Evolutionary conservation across 495 filamentous ascomycete species (phyloP), one percentile per base, ranked within the genome.

Genomic region (Trichoderma reesei): DNA sequence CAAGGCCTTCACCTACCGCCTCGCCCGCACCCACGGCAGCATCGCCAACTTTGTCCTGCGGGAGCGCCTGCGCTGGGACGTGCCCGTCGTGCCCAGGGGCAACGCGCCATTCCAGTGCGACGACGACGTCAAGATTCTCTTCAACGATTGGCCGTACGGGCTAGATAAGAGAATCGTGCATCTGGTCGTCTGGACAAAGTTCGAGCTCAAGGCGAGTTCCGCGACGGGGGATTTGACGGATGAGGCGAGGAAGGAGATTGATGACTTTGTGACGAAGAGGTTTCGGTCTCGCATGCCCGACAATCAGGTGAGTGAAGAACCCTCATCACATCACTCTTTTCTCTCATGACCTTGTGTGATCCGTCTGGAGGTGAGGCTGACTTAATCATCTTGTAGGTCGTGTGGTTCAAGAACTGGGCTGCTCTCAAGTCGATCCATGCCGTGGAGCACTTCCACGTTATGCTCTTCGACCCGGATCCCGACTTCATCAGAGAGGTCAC

Each of bases 401-500:
- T 89, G 54, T 96, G 91, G 91, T 96, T 95, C 78, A 91, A 88
- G 79, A 96, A 96, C 70, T 96, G 91, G 91, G 80, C 77, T 61
- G 82, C 81, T 3, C 75, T 96, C 65, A 95, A 96, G 74, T 88
- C 84, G 3, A 83, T 96, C 13, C 84, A 90, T 66, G 84, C 88
- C n/a, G 83, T 96, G n/a, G 91, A 96, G 79, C 91, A 96, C 70
- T 94, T 96, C 74, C 91, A 96, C 73, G 88, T 96, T 70, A 92
- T 96, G 90, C 76, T 96, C 54, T 86, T 84, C 73, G 80, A 89
- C 60, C 86, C 91, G 5, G 85, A 90, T 70, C 77, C 78, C 59
- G 81, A 75, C 41, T 90, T 92, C 65, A 69, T 96, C 39, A 74
- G 79, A 65, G 80, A 87, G 65, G 83, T 95, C 67, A 95, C 91